Conservation (phyloP, 2,329 filamentous ascomycete genomes). For the Thelonectria olida region DNA sequence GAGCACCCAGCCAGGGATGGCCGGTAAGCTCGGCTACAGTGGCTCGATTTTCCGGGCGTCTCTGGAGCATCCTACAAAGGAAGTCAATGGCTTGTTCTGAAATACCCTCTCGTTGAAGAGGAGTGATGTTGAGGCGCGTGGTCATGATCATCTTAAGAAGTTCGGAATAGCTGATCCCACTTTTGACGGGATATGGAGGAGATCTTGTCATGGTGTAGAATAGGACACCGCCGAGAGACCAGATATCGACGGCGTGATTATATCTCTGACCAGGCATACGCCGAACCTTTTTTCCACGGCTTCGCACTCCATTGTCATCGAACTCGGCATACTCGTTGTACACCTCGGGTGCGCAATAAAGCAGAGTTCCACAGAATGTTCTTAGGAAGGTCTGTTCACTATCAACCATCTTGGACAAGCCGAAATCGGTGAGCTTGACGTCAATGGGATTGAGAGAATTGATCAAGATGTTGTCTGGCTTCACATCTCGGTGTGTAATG, state of each 20-base stretch:
- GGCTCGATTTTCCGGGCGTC: slow-evolving; percentile 80
- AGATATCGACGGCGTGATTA: slow-evolving; percentile 92
- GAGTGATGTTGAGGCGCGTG: slow-evolving; percentile 70
- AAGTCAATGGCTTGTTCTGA: slow-evolving; percentile 78
- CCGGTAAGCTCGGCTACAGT: slow-evolving; percentile 74
- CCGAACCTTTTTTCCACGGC: slow-evolving; percentile 69
- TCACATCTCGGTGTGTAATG: slow-evolving; percentile 98
- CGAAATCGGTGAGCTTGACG: slow-evolving; percentile 96
- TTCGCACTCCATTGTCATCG: slow-evolving; percentile 74
- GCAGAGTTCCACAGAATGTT: slow-evolving; percentile 93
- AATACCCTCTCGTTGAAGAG: slow-evolving; percentile 67
- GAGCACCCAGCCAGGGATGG: slow-evolving; percentile 75
- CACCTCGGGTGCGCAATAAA: slow-evolving; percentile 97
- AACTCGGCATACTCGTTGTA: slow-evolving; percentile 79
- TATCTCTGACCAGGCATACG: slow-evolving; percentile 73
- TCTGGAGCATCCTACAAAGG: slow-evolving; percentile 79
- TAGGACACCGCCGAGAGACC: slow-evolving; percentile 93
- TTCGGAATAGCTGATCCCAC: slow-evolving; percentile 78
- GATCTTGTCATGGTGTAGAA: slow-evolving; percentile 84
- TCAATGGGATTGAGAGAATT: slow-evolving; percentile 75
- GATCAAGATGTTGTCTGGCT: slow-evolving; percentile 96
- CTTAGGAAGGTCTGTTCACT: slow-evolving; percentile 91
- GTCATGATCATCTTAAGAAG: slow-evolving; percentile 91
- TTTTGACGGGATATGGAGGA: slow-evolving; percentile 83
- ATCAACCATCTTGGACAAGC: slow-evolving; percentile 92